Conservation (phyloP, 495 filamentous ascomycete genomes). For the Pseudoneurospora amorphoporcata region DNA sequence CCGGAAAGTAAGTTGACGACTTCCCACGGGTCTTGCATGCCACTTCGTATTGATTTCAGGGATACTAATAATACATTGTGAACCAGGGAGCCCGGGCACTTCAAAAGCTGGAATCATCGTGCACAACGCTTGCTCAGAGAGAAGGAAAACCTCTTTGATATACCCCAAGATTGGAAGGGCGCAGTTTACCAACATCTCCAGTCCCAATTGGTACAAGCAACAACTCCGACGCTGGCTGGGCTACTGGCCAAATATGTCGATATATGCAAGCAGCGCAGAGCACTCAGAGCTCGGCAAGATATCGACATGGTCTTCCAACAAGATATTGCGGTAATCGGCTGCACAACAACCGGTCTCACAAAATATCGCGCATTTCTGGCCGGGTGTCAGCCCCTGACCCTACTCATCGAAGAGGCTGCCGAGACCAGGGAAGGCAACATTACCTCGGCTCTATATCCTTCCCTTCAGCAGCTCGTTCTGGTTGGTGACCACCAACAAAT, state of each 20-base stretch:
- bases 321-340: conserved; percentile 36
- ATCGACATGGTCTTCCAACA: conserved; percentile 15
- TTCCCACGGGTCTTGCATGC: background rate
- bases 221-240: conserved; percentile 13
- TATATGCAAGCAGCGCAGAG: conserved; percentile 25
- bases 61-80: background rate
- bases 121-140: conserved; percentile 5
- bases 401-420: conserved; percentile 50
- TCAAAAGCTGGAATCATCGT: conserved; percentile 5
- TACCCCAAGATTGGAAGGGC: conserved; percentile 22
- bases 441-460: conserved; percentile 42
- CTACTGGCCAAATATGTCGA: conserved; percentile 18
- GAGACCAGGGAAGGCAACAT: conserved; percentile 48
- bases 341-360: conserved; percentile 62
- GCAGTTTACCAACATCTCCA: conserved; percentile 33
- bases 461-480: conserved; percentile 43
- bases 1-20: conserved; percentile 12
- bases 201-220: conserved; percentile 17
- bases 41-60: background rate
- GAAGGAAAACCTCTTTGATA: conserved; percentile 21
- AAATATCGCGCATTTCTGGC: conserved; percentile 74
- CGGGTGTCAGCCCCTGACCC: conserved; percentile 51
- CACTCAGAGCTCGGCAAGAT: conserved; percentile 22
- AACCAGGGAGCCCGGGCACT: conserved; percentile 3
- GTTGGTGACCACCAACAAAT: conserved; percentile 50